Evolutionary conservation across 495 filamentous ascomycete genomes (phyloP), one percentile per base, ranked within the genome.

Genomic region (Pseudotulostoma volvatum): DNA sequence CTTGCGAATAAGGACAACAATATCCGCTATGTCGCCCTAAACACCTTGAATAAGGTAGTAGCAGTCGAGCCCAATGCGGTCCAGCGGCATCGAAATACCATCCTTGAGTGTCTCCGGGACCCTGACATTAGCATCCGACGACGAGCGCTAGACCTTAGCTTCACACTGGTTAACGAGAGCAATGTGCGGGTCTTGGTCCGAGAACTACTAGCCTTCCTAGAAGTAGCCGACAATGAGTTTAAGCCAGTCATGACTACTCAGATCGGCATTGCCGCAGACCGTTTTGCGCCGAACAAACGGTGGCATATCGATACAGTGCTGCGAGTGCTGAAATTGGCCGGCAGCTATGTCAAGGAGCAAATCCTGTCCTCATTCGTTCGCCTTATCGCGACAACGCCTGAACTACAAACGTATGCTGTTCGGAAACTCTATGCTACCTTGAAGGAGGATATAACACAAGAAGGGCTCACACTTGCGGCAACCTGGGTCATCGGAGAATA

Each of bases 401-500:
- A 96, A 40, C 59, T 96, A 37, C 90, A 97, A 54, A 93, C 84
- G 1, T 97, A 97, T 56, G 88, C 84, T 9, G 88, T 82, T 3
- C 90, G 94, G 53, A 96, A 96, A 59, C 66, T 97, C 8, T 97
- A 93, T 57, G 61, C 79, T 3, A 76, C 77, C 30, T 59, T 97
- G 40, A 94, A 88, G 63, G 85, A 88, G 28, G 90, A 96, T 45
- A 94, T 96, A 46, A 93, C 87, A 8, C 92, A 96, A 52, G 92
- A 97, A 55, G 88, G 84, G 45, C 66, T 97, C 39, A 94, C 82
- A 8, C 70, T 95, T 19, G 85, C 90, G 16, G 92, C 82, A 20
- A 77, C 90, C n/a, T 97, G 90, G 90, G 86, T 86, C 9, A 95
- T 97, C 59, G 90, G 90, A 46, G 90, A 97, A 66, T 97, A 86